phyloP scores from a whole-genome alignment of 768 basidiomycete species.

The Steccherinum ochraceum region DNA sequence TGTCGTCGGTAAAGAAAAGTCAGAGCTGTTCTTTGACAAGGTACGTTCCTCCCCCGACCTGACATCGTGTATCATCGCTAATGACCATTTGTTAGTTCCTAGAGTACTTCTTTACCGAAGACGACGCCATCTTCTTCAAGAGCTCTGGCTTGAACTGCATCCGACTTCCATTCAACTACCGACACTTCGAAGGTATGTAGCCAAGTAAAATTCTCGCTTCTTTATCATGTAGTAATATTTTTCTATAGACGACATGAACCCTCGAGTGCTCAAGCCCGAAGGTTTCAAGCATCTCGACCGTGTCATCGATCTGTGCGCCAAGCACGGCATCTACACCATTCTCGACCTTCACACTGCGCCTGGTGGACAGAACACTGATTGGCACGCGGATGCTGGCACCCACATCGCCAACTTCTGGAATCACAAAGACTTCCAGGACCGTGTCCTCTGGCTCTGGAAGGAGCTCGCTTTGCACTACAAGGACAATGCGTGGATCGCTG shows the following conservation, averaged over 20 bases:
- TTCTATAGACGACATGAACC: conserved; percentile 61
- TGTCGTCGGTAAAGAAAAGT: conserved; percentile 59
- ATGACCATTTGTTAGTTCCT: conserved; percentile 46
- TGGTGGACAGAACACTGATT: conserved; percentile 70
- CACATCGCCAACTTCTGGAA: conserved; percentile 73
- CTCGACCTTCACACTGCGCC: conserved; percentile 75
- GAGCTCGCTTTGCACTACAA: conserved; percentile 70
- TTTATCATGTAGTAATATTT: conserved; percentile 12
- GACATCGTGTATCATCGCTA: not conserved
- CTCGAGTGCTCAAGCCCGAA: conserved; percentile 63
- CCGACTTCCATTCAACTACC: conserved; percentile 69
- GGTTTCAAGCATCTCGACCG: conserved; percentile 82
- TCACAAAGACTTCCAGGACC: conserved; percentile 81
- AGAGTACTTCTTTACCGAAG: conserved; percentile 76
- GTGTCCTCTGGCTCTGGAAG: conserved; percentile 69
- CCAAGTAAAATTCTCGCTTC: not conserved
- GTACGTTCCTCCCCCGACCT: conserved; percentile 33
- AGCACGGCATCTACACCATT: conserved; percentile 73
- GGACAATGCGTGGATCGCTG: conserved; percentile 75
- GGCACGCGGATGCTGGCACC: conserved; percentile 71
- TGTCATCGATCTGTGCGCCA: conserved; percentile 69
- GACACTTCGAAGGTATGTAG: conserved; percentile 58
- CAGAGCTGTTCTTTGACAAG: conserved; percentile 82
- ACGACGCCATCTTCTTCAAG: conserved; percentile 72
- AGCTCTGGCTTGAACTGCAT: conserved; percentile 77